Evolutionary conservation across 2,329 filamentous ascomycete species (phyloP), one percentile per base, ranked within the genome.

Genomic region (Exophiala xenobiotica): DNA sequence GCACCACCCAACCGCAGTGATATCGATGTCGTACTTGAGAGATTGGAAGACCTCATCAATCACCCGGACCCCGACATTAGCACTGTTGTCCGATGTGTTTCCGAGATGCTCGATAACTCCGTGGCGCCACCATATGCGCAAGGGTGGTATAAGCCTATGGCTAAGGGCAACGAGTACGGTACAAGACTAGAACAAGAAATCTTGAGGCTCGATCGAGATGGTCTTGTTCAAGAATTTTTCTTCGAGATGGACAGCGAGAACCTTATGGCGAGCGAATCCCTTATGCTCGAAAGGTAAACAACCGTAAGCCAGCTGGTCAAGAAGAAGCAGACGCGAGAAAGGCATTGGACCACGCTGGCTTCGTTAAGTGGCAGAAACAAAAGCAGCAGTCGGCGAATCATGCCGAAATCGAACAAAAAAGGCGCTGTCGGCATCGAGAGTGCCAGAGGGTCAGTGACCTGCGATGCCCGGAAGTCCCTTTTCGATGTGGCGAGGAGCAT

Each of bases 361-460:
- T 33, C 11, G 3, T 3, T 14, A 33, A 33, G 29, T 14, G 6
- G 29, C 11, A 33, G 16, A 33, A 33, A 14, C 29, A 33, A 14
- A 11, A 33, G 16, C 12, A 33, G 29, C 23, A 33, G 18, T 47
- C 20, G 41, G n/a, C n/a, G n/a, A n/a, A n/a, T n/a, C n/a, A n/a
- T n/a, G n/a, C n/a, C n/a, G n/a, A n/a, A n/a, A 46, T 9, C 12
- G 57, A 60, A 37, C 29, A 46, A 12, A 49, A 50, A 19, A 44
- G 57, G 22, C 49, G 57, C 12, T 38, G 54, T 20, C 49, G 52
- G 4, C 57, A 60, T 31, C 46, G 57, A 7, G 35, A 51, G 4
- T 35, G 53, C 16, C 55, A 58, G 22, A 55, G 38, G 35, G 35
- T 58, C 22, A 44, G 37, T 31, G 46, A 53, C 42, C 29, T 46